phyloP scores from a whole-genome alignment of 2,329 filamentous ascomycete genomes.

The Ophiostoma perfectum region DNA sequence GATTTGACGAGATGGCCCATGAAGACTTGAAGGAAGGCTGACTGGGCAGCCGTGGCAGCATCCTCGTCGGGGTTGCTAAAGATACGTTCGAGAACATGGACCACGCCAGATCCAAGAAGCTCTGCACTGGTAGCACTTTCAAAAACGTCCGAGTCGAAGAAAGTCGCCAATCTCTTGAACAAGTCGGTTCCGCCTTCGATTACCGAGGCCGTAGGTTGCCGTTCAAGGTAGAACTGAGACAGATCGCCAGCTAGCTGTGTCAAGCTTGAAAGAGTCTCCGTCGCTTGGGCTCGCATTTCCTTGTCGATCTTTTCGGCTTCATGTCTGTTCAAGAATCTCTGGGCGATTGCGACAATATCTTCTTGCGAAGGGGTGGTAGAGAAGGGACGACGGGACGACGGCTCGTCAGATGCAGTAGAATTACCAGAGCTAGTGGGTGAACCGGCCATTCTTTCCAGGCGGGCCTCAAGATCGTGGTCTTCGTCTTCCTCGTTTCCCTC shows the following conservation, averaged over 20 bases:
- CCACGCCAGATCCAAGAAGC: conserved; percentile 82
- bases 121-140: conserved; percentile 96
- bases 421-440: conserved; percentile 62
- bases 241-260: conserved; percentile 67
- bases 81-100: conserved; percentile 74
- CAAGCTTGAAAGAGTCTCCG: conserved; percentile 66
- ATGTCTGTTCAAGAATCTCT: conserved; percentile 76
- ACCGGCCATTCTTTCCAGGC: conserved; percentile 45
- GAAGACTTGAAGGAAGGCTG: conserved; percentile 85
- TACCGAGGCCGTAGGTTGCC: conserved; percentile 42
- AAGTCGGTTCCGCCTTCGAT: conserved; percentile 55
- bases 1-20: conserved; percentile 70
- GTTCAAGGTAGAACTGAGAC: conserved; percentile 61
- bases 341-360: conserved; percentile 69
- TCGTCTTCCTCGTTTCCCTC: conserved; percentile 52
- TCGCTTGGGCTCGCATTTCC: conserved; percentile 71
- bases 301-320: conserved; percentile 69
- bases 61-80: conserved; percentile 66
- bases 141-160: conserved; percentile 82
- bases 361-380: conserved; percentile 57
- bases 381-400: conserved; percentile 44
- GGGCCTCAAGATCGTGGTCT: neutral
- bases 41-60: conserved; percentile 62
- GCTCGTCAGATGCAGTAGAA: conserved; percentile 60
- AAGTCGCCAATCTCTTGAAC: conserved; percentile 70